Base-by-base conservation (phyloP, 495 filamentous ascomycete genomes). In the Aspergillus indologenus region DNA sequence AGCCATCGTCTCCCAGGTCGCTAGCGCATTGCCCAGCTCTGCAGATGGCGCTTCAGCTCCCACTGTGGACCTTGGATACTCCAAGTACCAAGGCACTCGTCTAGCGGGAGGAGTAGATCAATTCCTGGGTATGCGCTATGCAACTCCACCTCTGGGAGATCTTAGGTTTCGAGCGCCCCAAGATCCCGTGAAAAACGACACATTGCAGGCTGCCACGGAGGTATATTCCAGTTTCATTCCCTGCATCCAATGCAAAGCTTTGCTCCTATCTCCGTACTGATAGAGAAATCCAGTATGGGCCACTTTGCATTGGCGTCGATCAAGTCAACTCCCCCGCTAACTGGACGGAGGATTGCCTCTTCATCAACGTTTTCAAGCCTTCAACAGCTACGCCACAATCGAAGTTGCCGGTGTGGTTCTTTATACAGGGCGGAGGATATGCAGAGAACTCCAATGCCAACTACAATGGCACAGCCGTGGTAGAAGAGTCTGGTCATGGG, bases 381-480 rank as follows among this genome's bases (percentile, higher is more conserved):
- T 70, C 81, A 0, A 81, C 79, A 49, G 81, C 83, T 51, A 83
- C 75, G 0, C 48, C 54, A 0, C 51, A 65, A 4, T 83, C 79
- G 0, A 83, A 76, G 20, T 68, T 88, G 5, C 87, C 87, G 0
- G 86, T 90, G 6, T 90, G 81, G 77, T 68, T 90, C 19, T 90
- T 85, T 62, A 86, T 91, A 58, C 85, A 87, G 62, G 88, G 88
- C 12, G 88, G 88, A 18, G 88, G 87, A 23, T 90, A 88, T 62
- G 83, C 80, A 3, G 50, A 64, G 2, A 79, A 85, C 64, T 70
- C 79, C 50, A 89, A 89, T 66, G 75, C 80, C 1, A 88, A 90
- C 69, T 84, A 79, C 69, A 84, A 90, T 61, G 87, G 83, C 1
- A 81, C 74, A 6, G 69, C 75, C 7, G 78, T 90, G 0, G 77